A percentile compares a stretch with the other conserved stretches of the same genome.
These are phyloP conservation scores for Cadophora sp. DNA, from an alignment of 2,329 filamentous ascomycete genomes.

Conservation along the genomic window DNA sequence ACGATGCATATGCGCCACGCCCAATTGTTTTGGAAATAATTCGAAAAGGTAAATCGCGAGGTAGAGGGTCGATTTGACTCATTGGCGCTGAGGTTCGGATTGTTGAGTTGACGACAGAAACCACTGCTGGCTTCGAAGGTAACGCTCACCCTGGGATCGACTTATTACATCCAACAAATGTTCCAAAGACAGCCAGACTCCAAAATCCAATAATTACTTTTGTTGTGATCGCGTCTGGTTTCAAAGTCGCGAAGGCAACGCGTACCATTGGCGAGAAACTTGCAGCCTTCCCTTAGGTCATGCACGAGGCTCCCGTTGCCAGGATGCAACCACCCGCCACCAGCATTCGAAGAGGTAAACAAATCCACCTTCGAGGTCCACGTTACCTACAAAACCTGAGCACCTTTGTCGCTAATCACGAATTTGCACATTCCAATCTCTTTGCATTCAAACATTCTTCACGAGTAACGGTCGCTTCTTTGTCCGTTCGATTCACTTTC, in stretches of 20 bases:
- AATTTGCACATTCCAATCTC: constrained; percentile 26
- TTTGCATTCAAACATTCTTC: constrained; percentile 27
- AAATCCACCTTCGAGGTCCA: constrained; percentile 22
- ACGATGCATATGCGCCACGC: constrained; percentile 97
- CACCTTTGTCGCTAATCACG: constrained; percentile 27
- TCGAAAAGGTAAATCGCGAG: constrained; percentile 85
- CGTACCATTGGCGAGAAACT: constrained; percentile 35
- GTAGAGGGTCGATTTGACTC: constrained; percentile 90
- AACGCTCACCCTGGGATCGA: constrained; percentile 13
- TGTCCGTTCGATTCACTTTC: constrained; percentile 30
- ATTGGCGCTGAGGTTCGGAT: no score
- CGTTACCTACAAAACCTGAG: constrained; percentile 30
- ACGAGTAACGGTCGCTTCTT: constrained; percentile 28
- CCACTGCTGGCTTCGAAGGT: no score
- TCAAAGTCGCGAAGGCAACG: constrained; percentile 32
- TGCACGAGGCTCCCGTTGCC: background rate
- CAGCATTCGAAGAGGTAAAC: constrained; percentile 28
- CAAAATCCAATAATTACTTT: constrained; percentile 39
- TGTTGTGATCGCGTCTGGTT: constrained; percentile 41
- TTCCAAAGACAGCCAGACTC: constrained; percentile 21
- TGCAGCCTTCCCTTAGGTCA: background rate
- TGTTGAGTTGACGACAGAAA: no score
- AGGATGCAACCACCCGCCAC: background rate
- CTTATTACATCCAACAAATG: constrained; percentile 38
- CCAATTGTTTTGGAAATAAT: constrained; percentile 97